Evolutionary conservation across 306 rosid genomes (phyloP), one percentile per base, ranked within the genome.

Genomic region (Lathyrus oleraceus): DNA sequence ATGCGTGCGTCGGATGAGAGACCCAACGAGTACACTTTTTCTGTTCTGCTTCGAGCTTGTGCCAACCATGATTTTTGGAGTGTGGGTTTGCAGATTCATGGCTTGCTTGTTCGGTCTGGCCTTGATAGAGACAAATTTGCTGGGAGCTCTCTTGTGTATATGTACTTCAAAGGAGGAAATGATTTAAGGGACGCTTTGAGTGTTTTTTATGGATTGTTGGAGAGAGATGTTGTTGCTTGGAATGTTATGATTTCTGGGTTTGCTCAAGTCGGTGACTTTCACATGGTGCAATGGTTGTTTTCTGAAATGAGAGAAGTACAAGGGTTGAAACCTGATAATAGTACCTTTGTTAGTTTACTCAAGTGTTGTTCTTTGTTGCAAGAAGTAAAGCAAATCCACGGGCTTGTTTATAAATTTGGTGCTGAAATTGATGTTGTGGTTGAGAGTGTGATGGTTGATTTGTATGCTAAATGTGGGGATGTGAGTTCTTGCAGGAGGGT

Each of bases 211-310:
- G 84, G 72, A 11, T 57, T 82, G 77, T 73, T 71, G 70, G 83
- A 65, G 73, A 82, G 74, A 65, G 89, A 85, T 64, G 43, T 59
- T 36, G 82, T 85, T 69, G 69, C 84, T 20, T 85, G 86, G 89
- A 85, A 85, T 85, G 81, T 85, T 65, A 76, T 85, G 84, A 73
- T 81, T 70, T 76, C 84, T 73, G 89, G 84, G 57, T 76, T 79
- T 79, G 86, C 82, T 76, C 79, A 67, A 70, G 84, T 57, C 65
- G 86, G 84, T 7, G 76, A 79, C 27, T 76, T 59, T 53, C 25
- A 28, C 51, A 62, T 16, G 80, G 89, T 79, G 61, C 65, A 60
- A 16, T 69, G 71, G 76, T 76, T 85, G 81, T 79, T 81, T 73
- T 79, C 69, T 53, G 84, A 85, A 10, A 85, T 85, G 89, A 47